Evolutionary conservation across 176 grass and related monocot genomes (phyloP).

Genomic region (Aechmea fasciata): DNA sequence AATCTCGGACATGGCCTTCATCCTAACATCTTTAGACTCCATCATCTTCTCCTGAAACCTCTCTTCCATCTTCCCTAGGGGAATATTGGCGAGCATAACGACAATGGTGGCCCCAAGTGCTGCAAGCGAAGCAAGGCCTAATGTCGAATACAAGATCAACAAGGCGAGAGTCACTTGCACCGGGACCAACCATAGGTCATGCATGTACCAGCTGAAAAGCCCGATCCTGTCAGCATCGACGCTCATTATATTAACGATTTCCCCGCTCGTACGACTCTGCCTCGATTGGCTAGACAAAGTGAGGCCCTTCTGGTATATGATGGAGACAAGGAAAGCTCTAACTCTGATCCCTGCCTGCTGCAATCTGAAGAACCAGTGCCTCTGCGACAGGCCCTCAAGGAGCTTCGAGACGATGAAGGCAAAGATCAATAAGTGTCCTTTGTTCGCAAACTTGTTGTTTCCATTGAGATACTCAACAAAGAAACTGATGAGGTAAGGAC

Average conservation of each 20-base stretch:
- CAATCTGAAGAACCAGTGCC: conserved; percentile 52
- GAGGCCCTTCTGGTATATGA: conserved; percentile 71
- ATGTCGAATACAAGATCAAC: conserved; percentile 58
- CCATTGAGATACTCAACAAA: conserved; percentile 87
- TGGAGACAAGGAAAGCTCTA: conserved; percentile 37
- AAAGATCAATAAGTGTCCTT: conserved; percentile 46
- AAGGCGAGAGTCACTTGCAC: conserved; percentile 62
- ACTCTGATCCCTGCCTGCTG: conserved; percentile 44
- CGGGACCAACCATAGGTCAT: conserved; percentile 60
- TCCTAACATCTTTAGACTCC: conserved; percentile 68
- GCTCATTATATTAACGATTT: conserved; percentile 68
- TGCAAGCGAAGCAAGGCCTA: conserved; percentile 43
- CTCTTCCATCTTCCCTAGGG: conserved; percentile 46
- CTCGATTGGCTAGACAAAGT: conserved; percentile 51
- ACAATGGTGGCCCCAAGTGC: conserved; percentile 41
- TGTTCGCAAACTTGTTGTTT: conserved; percentile 27
- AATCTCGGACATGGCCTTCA: conserved; percentile 75
- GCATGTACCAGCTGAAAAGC: conserved; percentile 56
- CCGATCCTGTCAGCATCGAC: conserved; percentile 52
- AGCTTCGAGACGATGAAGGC: conserved; percentile 56
- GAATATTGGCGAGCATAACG: conserved; percentile 72
- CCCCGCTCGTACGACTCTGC: conserved; percentile 57
- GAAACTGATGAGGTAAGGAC: conserved; percentile 69
- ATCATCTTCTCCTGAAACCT: conserved; percentile 63
- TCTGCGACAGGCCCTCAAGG: conserved; percentile 49